These are phyloP conservation scores for Trichoderma erinaceum DNA, from an alignment of 495 filamentous ascomycete species.

Conservation along the genomic window DNA sequence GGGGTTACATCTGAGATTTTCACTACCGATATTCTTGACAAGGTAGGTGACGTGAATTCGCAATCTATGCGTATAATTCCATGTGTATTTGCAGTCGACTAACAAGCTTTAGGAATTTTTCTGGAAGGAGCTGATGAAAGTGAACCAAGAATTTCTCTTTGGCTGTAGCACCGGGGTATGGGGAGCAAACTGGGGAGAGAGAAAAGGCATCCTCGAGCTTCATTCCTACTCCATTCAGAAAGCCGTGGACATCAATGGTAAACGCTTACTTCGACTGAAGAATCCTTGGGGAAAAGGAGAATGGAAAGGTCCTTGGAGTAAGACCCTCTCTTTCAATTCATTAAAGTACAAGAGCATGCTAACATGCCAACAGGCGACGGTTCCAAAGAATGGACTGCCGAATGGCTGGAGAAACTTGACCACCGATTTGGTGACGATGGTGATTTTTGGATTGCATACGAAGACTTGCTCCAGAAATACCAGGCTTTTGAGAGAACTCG, in stretches of 20 bases:
- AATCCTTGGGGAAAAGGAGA: constrained; percentile 88
- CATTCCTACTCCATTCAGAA: constrained; percentile 90
- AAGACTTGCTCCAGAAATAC: constrained; percentile 79
- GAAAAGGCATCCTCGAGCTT: constrained; percentile 71
- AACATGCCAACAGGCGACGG: constrained; percentile 48
- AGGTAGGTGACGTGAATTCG: constrained; percentile 22
- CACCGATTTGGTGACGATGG: constrained; percentile 90
- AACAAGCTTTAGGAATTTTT: constrained; percentile 52
- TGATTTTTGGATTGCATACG: constrained; percentile 62
- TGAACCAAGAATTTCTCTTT: constrained; percentile 85
- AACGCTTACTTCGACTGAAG: constrained; percentile 67
- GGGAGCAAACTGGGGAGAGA: constrained; percentile 51
- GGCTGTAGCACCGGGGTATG: constrained; percentile 65
- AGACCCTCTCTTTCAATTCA: background rate
- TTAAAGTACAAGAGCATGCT: background rate
- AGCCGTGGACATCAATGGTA: constrained; percentile 66
- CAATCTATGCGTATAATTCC: background rate
- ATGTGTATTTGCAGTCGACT: background rate
- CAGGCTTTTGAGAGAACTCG: constrained; percentile 78
- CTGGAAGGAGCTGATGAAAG: constrained; percentile 79
- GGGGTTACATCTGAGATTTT: constrained; percentile 80
- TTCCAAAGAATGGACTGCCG: constrained; percentile 83
- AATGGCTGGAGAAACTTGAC: constrained; percentile 73
- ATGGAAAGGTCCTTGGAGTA: constrained; percentile 76
- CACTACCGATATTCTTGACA: constrained; percentile 78